phyloP scores from a whole-genome alignment of 352 stramenopile genomes.

The Globisporangium radiosum region DNA sequence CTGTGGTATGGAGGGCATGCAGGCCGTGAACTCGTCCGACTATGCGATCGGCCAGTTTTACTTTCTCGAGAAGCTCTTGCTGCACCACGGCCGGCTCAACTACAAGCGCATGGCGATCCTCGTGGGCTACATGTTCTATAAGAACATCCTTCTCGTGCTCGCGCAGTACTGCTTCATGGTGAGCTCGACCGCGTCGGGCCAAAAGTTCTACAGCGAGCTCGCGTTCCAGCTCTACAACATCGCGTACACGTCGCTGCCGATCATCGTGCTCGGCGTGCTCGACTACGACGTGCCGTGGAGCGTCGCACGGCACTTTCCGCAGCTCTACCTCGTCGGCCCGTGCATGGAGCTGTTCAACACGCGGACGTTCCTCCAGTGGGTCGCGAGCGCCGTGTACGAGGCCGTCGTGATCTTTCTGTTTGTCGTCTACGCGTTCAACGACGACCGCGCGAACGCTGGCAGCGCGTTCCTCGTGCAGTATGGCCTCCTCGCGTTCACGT shows the following conservation, averaged over 20 bases:
- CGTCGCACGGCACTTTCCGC: slow-evolving; percentile 53
- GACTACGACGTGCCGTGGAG: slow-evolving; percentile 78
- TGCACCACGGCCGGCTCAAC: slow-evolving; percentile 97
- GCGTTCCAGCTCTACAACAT: slow-evolving; percentile 92
- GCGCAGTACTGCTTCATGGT: slow-evolving; percentile 91
- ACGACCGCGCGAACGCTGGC: slow-evolving; percentile 62
- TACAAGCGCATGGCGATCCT: slow-evolving; percentile 94
- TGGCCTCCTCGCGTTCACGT: slow-evolving; percentile 89
- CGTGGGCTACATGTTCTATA: slow-evolving; percentile 98
- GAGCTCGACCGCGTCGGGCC: slow-evolving; percentile 86
- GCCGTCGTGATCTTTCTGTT: slow-evolving; percentile 64
- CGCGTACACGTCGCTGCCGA: slow-evolving; percentile 89
- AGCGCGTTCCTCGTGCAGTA: slow-evolving; percentile 90
- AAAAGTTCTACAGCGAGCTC: slow-evolving; percentile 80
- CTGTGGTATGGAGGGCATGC: slow-evolving; percentile 87
- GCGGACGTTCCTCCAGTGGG: slow-evolving; percentile 82
- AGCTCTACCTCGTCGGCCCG: slow-evolving; percentile 70
- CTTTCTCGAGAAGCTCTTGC: slow-evolving; percentile 91
- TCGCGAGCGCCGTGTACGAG: slow-evolving; percentile 72
- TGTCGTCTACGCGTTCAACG: slow-evolving; percentile 65
- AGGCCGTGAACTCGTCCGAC: slow-evolving; percentile 96
- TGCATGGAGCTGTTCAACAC: slow-evolving; percentile 81
- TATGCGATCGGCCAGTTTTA: slow-evolving; percentile 98
- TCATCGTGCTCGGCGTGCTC: slow-evolving; percentile 73
- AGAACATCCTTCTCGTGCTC: slow-evolving; percentile 93